These are phyloP conservation scores for Cyberlindnera japonica DNA, from an alignment of 805 yeast genomes.

Conservation along the genomic window DNA sequence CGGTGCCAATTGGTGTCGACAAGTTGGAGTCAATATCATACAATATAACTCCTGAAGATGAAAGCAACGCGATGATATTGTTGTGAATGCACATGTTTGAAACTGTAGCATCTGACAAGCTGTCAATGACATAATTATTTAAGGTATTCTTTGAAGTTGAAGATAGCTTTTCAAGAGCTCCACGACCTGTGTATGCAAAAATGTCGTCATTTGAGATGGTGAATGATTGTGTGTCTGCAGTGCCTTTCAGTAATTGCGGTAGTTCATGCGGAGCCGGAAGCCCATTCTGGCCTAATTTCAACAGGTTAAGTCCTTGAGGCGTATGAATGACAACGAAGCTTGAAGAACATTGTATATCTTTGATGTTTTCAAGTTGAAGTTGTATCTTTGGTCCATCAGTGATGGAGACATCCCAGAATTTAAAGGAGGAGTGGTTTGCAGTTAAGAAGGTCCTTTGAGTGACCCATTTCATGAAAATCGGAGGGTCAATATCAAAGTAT, in stretches of 20 bases:
- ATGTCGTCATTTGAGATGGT: no score
- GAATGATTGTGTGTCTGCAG: no score
- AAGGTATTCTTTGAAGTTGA: neutral
- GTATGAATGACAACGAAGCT: slow-evolving; percentile 1
- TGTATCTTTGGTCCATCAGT: neutral
- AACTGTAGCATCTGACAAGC: neutral
- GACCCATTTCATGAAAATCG: slow-evolving; percentile 5
- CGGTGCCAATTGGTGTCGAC: neutral
- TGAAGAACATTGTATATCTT: slow-evolving; percentile 1
- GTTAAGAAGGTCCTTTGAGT: slow-evolving; percentile 1
- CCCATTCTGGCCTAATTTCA: neutral
- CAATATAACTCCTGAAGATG: neutral
- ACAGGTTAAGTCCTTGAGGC: neutral
- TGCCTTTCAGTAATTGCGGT: no score
- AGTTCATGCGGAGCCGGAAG: neutral
- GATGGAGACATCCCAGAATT: slow-evolving; percentile 5
- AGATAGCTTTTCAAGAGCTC: neutral
- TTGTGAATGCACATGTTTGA: neutral
- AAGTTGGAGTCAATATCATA: neutral
- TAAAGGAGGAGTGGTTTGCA: slow-evolving; percentile 1
- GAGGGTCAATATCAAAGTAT: slow-evolving; percentile 2
- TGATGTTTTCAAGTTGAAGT: neutral
- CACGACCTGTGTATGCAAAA: no score
- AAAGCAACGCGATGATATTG: neutral
- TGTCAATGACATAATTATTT: neutral